Evolutionary conservation across 306 rosid species (phyloP).

Genomic region (Acmispon strigosus): DNA sequence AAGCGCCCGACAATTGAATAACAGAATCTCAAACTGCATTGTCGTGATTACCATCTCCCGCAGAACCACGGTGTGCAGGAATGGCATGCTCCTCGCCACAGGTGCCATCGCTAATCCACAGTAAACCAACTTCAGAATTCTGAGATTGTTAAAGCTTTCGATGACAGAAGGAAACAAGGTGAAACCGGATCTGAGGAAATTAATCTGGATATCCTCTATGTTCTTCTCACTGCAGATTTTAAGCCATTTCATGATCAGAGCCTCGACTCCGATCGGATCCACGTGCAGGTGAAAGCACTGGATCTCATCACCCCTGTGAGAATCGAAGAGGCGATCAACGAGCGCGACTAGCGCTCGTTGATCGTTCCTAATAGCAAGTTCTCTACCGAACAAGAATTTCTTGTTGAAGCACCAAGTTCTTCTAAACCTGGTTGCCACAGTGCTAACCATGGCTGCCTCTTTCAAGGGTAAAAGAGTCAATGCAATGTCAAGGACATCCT

Average conservation of each 20-base stretch:
- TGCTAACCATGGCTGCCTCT: not conserved
- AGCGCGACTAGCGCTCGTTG: not conserved
- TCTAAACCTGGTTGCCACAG: not conserved
- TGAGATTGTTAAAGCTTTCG: not conserved
- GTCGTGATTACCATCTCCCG: not conserved
- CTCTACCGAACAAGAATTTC: slow-evolving; percentile 8
- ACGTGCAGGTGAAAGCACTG: slow-evolving; percentile 7
- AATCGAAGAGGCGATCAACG: slow-evolving; percentile 1
- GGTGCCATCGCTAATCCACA: not conserved
- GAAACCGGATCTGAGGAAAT: not conserved
- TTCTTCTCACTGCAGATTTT: not conserved
- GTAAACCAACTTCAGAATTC: not conserved
- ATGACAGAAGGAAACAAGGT: not conserved
- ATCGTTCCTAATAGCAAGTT: not conserved
- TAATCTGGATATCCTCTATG: slow-evolving; percentile 12
- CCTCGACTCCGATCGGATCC: not conserved
- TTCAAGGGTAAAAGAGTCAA: slow-evolving; percentile 28
- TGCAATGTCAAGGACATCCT: slow-evolving; percentile 9
- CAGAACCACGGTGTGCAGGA: not conserved
- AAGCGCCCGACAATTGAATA: not conserved
- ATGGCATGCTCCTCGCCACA: not conserved
- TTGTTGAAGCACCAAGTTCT: not conserved
- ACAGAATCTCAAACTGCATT: not conserved
- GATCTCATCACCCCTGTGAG: not conserved
- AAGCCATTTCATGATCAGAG: slow-evolving; percentile 12